Conservation (phyloP, 2,329 filamentous ascomycete species). For the Alternaria triticina region DNA sequence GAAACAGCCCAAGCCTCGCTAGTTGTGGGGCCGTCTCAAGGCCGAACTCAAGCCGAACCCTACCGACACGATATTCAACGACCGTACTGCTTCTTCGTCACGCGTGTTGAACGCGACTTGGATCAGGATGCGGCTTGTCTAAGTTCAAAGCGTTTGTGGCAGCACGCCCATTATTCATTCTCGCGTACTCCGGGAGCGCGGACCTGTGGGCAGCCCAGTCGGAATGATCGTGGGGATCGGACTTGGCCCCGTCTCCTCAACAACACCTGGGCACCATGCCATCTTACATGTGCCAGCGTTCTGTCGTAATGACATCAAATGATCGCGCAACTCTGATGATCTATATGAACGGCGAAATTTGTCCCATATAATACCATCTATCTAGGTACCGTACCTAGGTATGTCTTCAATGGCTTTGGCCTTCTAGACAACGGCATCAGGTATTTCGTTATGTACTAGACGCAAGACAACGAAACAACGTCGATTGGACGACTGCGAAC, state of each 20-base stretch:
- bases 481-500: background rate
- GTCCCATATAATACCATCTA: background rate
- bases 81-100: background rate
- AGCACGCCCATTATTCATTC: background rate
- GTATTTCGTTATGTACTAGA: background rate
- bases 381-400: background rate
- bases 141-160: rapidly evolving
- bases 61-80: background rate
- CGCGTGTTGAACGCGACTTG: background rate
- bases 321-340: background rate
- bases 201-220: background rate
- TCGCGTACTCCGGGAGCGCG: background rate
- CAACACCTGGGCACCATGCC: background rate
- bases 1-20: background rate
- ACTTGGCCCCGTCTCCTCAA: background rate
- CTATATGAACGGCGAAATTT: background rate
- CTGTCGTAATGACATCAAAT: background rate
- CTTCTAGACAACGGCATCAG: no score
- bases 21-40: background rate
- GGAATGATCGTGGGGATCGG: background rate
- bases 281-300: background rate
- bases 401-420: no score
- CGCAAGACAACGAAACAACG: background rate
- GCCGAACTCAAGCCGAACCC: background rate
- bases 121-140: background rate